Evolutionary conservation across 495 filamentous ascomycete genomes (phyloP).

Genomic region (Cercophora newfieldiana): DNA sequence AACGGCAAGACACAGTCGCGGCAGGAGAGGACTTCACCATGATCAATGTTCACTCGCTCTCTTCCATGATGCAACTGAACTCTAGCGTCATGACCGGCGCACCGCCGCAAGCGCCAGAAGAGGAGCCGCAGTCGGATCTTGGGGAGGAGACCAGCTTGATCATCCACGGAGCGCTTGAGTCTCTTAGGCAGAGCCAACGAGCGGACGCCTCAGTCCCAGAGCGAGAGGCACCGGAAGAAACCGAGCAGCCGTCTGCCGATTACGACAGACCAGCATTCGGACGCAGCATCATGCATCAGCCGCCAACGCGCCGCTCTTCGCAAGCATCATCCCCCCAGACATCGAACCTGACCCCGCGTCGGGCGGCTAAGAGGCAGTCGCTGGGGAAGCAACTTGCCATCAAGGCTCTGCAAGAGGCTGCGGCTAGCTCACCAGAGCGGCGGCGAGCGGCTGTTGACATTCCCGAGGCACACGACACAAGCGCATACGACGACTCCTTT

Average conservation of each 20-base stretch:
- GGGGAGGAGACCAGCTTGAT: conserved; percentile 47
- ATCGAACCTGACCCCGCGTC: conserved; percentile 24
- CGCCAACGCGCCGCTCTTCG: neutral
- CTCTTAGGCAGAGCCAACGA: conserved; percentile 39
- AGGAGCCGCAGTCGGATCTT: conserved; percentile 36
- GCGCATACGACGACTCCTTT: conserved; percentile 52
- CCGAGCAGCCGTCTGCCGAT: neutral
- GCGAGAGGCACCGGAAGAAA: neutral
- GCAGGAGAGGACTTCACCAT: conserved; percentile 52
- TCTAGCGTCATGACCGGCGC: conserved; percentile 18
- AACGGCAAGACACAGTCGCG: conserved; percentile 42
- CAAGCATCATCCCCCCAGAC: neutral
- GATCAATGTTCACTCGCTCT: conserved; percentile 48
- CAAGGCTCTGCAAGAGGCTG: conserved; percentile 20
- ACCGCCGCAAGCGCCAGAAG: conserved; percentile 24
- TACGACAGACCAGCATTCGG: conserved; percentile 5
- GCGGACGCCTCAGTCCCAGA: neutral
- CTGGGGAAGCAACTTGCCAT: conserved; percentile 26
- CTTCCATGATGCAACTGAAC: conserved; percentile 33
- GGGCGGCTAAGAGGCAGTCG: conserved; percentile 20
- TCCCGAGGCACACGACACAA: conserved; percentile 23
- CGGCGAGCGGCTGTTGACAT: conserved; percentile 18
- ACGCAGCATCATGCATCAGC: neutral
- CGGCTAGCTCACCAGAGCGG: neutral
- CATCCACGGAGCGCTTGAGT: conserved; percentile 46